phyloP scores from a whole-genome alignment of 768 basidiomycete genomes.

The Xerocomellus chrysenteron region DNA sequence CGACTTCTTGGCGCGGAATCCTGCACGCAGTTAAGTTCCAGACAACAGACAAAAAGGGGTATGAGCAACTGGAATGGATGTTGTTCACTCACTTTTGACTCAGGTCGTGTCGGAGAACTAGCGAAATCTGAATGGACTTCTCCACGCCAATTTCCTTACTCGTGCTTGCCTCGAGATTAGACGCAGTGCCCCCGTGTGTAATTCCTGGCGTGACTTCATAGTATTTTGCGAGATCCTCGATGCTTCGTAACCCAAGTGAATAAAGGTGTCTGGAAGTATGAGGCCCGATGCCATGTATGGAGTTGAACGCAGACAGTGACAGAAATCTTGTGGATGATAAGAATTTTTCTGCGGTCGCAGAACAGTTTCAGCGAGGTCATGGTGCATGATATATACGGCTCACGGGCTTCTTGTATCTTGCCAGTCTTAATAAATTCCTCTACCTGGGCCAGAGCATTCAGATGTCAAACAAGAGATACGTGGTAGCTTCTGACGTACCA shows the following conservation, averaged over 20 bases:
- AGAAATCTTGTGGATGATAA: slow-evolving; percentile 51
- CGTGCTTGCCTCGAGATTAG: slow-evolving; percentile 22
- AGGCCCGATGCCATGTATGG: slow-evolving; percentile 74
- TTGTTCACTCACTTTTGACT: slow-evolving; percentile 38
- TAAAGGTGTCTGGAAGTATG: slow-evolving; percentile 66
- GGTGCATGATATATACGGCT: slow-evolving; percentile 15
- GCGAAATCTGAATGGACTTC: slow-evolving; percentile 52
- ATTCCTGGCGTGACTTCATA: slow-evolving; percentile 46
- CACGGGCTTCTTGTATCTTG: slow-evolving; percentile 57
- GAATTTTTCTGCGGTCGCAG: slow-evolving; percentile 42
- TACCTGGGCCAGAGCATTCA: slow-evolving; percentile 41
- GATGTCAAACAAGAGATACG: neutral
- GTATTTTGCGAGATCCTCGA: slow-evolving; percentile 67
- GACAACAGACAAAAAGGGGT: neutral
- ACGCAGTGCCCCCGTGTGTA: slow-evolving; percentile 20
- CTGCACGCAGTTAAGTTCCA: slow-evolving; percentile 29
- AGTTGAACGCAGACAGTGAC: slow-evolving; percentile 55
- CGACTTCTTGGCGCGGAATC: slow-evolving; percentile 75
- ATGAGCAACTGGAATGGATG: neutral
- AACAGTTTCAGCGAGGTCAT: neutral
- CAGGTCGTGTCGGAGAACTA: slow-evolving; percentile 60
- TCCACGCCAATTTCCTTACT: slow-evolving; percentile 31
- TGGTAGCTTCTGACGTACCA: slow-evolving; percentile 35
- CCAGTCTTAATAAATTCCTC: slow-evolving; percentile 59
- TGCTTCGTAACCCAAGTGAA: slow-evolving; percentile 60